Percentiles rank a stretch among this genome's conserved stretches.
Conservation (phyloP, 441 rosid species). For the Kokia cookei region DNA sequence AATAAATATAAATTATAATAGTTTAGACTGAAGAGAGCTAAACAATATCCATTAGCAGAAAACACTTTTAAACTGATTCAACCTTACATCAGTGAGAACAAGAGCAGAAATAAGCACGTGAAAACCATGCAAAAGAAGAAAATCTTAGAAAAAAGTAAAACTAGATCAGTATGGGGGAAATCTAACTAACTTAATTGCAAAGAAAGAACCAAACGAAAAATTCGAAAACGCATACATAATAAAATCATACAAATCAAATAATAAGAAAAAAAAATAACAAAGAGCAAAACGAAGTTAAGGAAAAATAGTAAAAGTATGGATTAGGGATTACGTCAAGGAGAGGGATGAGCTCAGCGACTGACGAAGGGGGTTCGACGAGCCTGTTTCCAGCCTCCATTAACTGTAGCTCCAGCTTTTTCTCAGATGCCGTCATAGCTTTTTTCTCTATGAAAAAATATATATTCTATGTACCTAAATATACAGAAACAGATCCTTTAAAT, state of each 20-base stretch:
- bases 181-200: not conserved
- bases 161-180: not conserved
- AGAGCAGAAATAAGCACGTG: not conserved
- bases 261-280: not conserved
- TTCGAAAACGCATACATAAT: not conserved
- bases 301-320: not conserved
- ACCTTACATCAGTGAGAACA: not conserved
- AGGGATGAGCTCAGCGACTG: constrained; percentile 68
- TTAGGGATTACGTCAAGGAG: constrained; percentile 79
- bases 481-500: constrained; percentile 27
- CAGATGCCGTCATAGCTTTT: constrained; percentile 42
- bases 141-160: not conserved
- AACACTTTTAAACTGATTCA: not conserved
- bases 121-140: not conserved
- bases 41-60: not conserved
- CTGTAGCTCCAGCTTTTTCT: constrained; percentile 67
- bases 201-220: not conserved
- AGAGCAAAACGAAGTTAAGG: not conserved
- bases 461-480: constrained; percentile 10
- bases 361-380: constrained; percentile 59
- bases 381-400: constrained; percentile 66
- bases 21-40: not conserved
- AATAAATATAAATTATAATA: not conserved
- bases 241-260: not conserved
- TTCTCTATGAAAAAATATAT: not conserved